phyloP scores from a whole-genome alignment of 306 rosid species.

The Abrus precatorius region DNA sequence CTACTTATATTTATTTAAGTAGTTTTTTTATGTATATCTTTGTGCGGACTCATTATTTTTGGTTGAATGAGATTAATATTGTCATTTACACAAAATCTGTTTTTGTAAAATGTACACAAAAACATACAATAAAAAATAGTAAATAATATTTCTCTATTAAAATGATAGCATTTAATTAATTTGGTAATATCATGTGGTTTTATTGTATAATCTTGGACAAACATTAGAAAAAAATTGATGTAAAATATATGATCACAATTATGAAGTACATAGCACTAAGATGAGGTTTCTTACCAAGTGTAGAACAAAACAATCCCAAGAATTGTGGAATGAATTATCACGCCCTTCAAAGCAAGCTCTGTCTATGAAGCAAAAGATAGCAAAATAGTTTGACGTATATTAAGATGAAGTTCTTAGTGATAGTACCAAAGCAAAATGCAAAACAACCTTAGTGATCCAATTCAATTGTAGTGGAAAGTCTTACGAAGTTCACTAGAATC shows the following conservation, averaged over 20 bases:
- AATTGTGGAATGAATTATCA: neutral
- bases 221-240: too few species aligned
- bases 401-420: too few species aligned
- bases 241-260: neutral
- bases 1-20: neutral
- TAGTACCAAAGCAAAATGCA: too few species aligned
- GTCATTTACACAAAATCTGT: neutral
- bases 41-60: neutral
- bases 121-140: too few species aligned
- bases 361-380: neutral
- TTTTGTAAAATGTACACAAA: too few species aligned
- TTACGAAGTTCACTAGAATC: neutral
- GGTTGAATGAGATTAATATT: neutral
- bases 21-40: neutral
- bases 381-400: too few species aligned
- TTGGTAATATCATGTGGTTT: too few species aligned
- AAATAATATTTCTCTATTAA: too few species aligned
- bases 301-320: neutral
- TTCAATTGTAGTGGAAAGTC: neutral
- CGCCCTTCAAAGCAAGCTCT: neutral
- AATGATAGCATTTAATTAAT: too few species aligned
- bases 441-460: too few species aligned
- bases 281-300: neutral
- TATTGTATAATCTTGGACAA: too few species aligned
- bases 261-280: neutral